Conservation (phyloP, 108 stramenopile genomes). For the Hondaea fermentalgiana region DNA sequence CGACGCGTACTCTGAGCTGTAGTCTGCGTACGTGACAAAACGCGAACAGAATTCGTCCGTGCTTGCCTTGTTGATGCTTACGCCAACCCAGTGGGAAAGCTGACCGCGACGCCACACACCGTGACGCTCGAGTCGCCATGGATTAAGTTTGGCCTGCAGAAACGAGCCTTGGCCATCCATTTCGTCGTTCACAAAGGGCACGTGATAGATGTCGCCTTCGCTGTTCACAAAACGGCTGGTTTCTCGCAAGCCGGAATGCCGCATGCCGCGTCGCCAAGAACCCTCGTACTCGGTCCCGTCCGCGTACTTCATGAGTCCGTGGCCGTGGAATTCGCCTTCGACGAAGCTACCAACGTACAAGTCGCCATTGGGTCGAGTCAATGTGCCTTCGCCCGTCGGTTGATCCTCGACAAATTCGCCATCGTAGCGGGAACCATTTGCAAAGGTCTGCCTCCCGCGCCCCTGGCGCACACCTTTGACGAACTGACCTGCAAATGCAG, state of each 20-base stretch:
- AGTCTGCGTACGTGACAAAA: neutral
- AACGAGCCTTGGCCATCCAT: neutral
- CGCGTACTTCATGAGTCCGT: neutral
- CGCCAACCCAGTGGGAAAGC: neutral
- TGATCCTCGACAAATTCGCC: neutral
- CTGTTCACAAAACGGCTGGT: neutral
- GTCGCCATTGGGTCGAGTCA: neutral
- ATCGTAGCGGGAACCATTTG: neutral
- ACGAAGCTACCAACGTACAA: neutral
- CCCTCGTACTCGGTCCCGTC: slow-evolving; percentile 6
- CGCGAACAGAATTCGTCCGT: neutral
- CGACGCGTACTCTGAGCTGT: neutral
- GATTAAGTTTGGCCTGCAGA: neutral
- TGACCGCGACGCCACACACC: neutral
- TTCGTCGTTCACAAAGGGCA: neutral
- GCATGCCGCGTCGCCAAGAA: neutral
- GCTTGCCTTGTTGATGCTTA: neutral
- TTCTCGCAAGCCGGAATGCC: neutral
- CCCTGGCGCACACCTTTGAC: neutral
- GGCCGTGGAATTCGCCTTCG: neutral
- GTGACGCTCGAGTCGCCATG: neutral
- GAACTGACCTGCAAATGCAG: neutral
- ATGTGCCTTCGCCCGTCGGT: neutral
- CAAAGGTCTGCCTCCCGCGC: neutral
- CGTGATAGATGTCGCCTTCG: neutral